Percentiles rank a stretch among this genome's conserved stretches.
Evolutionary conservation across 2,329 filamentous ascomycete genomes (phyloP).

Genomic region (Penicillium paneum): DNA sequence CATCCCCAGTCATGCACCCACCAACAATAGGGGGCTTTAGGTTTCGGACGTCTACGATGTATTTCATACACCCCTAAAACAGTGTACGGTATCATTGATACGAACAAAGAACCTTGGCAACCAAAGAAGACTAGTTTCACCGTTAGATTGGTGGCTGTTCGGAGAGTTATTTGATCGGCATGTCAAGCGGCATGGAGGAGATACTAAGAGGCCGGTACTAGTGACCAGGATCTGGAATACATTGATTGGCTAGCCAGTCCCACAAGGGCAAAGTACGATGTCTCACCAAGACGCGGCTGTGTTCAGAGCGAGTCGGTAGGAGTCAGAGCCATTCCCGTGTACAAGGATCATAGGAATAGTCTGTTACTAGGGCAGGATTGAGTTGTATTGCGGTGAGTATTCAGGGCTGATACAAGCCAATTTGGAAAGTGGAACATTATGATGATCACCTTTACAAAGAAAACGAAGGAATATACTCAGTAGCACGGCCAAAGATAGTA

Average conservation of each 20-base stretch:
- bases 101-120: background rate
- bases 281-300: background rate
- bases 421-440: background rate
- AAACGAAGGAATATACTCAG: background rate
- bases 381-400: background rate
- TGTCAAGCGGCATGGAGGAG: conserved; percentile 1
- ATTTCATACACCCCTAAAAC: background rate
- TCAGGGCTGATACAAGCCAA: background rate
- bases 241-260: background rate
- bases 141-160: conserved; percentile 13
- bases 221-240: background rate
- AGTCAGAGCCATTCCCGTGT: background rate
- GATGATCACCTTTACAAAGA: conserved; percentile 9
- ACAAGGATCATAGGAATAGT: background rate
- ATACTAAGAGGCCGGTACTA: conserved; percentile 3
- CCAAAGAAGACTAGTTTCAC: background rate
- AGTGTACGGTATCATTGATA: background rate
- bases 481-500: background rate
- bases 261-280: background rate
- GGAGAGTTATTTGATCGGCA: conserved; percentile 12
- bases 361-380: background rate
- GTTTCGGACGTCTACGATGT: background rate
- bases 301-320: conserved; percentile 6
- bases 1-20: background rate
- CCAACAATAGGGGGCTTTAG: background rate